Evolutionary conservation across 2,329 filamentous ascomycete genomes (phyloP), one percentile per base, ranked within the genome.

Genomic region (Claviceps pusilla): DNA sequence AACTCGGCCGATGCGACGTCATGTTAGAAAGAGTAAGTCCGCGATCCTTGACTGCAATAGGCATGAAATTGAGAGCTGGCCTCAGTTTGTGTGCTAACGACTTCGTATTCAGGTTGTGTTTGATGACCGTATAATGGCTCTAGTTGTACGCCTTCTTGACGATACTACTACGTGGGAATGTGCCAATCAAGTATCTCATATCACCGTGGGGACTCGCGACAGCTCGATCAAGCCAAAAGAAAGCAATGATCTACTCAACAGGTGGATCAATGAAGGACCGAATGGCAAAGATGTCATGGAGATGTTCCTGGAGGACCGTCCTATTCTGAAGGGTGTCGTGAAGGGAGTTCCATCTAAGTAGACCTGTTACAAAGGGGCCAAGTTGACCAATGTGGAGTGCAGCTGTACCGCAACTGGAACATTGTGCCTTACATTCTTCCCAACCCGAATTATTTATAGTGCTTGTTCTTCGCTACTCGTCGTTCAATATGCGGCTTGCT

Each of bases 401-500:
- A 39, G 10, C 14, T 47, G n/a, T 16, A 51, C 24, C 6, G 28
- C 33, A 12, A 12, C 10, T 47, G 7, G 10, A 37, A 39, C 9
- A 47, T 14, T 11, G 29, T 28, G 31, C 33, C 42, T 45, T 7
- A 29, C 19, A 39, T 29, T 7, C n/a, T 39, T n/a, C 31, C 2
- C 10, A 53, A 48, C 24, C 46, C 47, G 28, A 24, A 19, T 50
- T 28, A n/a, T 24, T 39, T 7, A 9, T 31, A 29, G 19, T 11
- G 12, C 47, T 53, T 31, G 42, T 28, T 31, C 7, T 48, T 24
- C 10, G 46, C 58, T 63, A 72, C 59, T 96, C 93, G 65, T 95
- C 87, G 64, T 96, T 91, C 55, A 97, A 77, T 65, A 96, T 91
- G 31, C 86, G 86, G 69, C 85, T 95, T 47, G 93, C 93, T 61